phyloP scores from a whole-genome alignment of 2,329 filamentous ascomycete genomes.

The Phaeomoniella chlamydospora region DNA sequence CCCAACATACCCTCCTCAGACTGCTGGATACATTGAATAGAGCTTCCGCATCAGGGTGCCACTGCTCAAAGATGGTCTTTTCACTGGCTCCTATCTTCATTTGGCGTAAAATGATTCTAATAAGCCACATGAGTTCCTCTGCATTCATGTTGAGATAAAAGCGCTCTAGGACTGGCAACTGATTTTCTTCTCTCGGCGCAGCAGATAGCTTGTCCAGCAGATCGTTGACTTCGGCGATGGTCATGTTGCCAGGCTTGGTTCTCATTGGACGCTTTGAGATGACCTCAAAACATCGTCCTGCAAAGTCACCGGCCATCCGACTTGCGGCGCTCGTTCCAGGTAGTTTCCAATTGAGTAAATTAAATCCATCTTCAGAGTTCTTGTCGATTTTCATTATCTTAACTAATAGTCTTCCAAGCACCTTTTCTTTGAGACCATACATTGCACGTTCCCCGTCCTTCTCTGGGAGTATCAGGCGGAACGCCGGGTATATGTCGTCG shows the following conservation, averaged over 20 bases:
- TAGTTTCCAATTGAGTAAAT: slow-evolving; percentile 80
- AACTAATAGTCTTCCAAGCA: slow-evolving; percentile 79
- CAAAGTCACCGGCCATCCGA: slow-evolving; percentile 76
- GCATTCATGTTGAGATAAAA: slow-evolving; percentile 90
- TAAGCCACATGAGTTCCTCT: slow-evolving; percentile 85
- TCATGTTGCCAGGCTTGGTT: slow-evolving; percentile 60
- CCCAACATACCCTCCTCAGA: slow-evolving; percentile 85
- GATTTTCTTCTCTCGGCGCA: slow-evolving; percentile 67
- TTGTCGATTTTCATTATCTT: slow-evolving; percentile 85
- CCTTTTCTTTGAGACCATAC: slow-evolving; percentile 87
- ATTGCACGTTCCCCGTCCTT: slow-evolving; percentile 85
- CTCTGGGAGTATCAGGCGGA: slow-evolving; percentile 81
- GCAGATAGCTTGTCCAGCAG: slow-evolving; percentile 65
- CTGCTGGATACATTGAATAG: slow-evolving; percentile 86
- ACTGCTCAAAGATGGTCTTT: slow-evolving; percentile 71
- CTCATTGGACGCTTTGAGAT: slow-evolving; percentile 71
- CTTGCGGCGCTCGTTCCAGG: slow-evolving; percentile 53
- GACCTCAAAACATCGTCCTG: slow-evolving; percentile 74
- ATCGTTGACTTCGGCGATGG: slow-evolving; percentile 78
- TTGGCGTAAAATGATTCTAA: slow-evolving; percentile 78
- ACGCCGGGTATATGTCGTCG: slow-evolving; percentile 80
- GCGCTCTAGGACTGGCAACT: slow-evolving; percentile 62
- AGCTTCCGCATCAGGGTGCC: slow-evolving; percentile 64
- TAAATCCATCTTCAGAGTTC: slow-evolving; percentile 76
- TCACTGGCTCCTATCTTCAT: slow-evolving; percentile 69